Conservation (phyloP, 1,284 basidiomycete species). For the Cutaneotrichosporon cavernicola region DNA sequence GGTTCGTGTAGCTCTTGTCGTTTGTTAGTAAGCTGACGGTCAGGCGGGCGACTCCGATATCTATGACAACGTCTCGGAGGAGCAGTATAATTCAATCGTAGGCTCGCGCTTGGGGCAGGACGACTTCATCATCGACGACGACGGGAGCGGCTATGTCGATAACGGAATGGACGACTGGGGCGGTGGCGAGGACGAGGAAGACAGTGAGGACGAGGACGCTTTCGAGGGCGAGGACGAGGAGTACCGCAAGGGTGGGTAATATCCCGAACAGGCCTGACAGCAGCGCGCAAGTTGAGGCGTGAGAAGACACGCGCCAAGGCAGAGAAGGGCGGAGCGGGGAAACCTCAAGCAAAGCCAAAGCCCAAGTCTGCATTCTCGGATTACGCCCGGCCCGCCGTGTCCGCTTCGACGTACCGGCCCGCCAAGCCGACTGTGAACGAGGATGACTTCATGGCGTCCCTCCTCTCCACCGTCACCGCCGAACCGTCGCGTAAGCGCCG, state of each 20-base stretch:
- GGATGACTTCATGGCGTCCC: constrained; percentile 75
- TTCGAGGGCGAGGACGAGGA: constrained; percentile 54
- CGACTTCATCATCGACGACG: constrained; percentile 93
- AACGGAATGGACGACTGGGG: constrained; percentile 94
- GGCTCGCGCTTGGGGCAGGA: constrained; percentile 79
- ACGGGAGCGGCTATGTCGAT: constrained; percentile 87
- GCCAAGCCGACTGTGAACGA: constrained; percentile 72
- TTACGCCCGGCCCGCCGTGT: constrained; percentile 55
- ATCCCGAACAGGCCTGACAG: neutral
- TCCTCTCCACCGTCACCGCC: constrained; percentile 58
- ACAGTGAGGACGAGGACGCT: constrained; percentile 52
- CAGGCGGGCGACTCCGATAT: constrained; percentile 65
- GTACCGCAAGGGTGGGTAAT: constrained; percentile 40
- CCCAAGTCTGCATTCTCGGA: constrained; percentile 52
- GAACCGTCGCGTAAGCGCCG: constrained; percentile 64
- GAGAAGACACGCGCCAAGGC: constrained; percentile 38
- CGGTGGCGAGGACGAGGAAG: constrained; percentile 54
- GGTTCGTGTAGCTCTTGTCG: constrained; percentile 40
- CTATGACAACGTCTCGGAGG: constrained; percentile 91
- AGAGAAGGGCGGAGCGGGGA: constrained; percentile 27
- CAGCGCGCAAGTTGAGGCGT: constrained; percentile 43
- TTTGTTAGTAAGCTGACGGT: constrained; percentile 12
- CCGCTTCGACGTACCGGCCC: constrained; percentile 71
- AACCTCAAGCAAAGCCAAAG: constrained; percentile 34
- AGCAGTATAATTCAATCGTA: constrained; percentile 84